phyloP scores from a whole-genome alignment of 2,329 filamentous ascomycete genomes.

The Leptographium lundbergii region DNA sequence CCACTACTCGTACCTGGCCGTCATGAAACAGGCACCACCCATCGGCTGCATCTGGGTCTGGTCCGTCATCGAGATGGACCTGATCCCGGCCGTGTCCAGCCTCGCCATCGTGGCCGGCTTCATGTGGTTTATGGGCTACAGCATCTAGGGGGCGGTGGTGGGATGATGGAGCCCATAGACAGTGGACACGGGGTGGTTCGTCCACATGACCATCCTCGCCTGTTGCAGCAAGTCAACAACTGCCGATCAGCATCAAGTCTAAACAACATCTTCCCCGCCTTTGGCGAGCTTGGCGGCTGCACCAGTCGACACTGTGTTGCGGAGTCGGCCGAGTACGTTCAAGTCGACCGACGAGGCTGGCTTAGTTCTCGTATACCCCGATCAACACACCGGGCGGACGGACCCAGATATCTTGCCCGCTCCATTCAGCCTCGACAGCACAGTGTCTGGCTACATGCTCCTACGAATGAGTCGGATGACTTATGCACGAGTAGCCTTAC shows the following conservation, averaged over 20 bases:
- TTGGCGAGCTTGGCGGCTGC: constrained; percentile 38
- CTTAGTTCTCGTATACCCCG: constrained; percentile 14
- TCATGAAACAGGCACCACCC: constrained; percentile 87
- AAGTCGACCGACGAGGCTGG: constrained; percentile 25
- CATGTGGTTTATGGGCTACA: constrained; percentile 37
- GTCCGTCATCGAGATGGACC: constrained; percentile 75
- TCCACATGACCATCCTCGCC: too few relatives aligned
- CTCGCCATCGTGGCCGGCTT: constrained; percentile 32
- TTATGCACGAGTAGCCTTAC: constrained; percentile 1
- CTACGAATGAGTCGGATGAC: constrained; percentile 4
- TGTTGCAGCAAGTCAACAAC: background rate
- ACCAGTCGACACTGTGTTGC: constrained; percentile 34
- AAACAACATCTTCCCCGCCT: constrained; percentile 34
- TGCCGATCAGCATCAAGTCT: constrained; percentile 16
- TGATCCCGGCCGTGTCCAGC: constrained; percentile 50
- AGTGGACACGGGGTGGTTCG: too few relatives aligned
- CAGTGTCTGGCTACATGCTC: background rate
- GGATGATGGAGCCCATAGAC: too few relatives aligned
- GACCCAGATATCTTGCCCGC: too few relatives aligned
- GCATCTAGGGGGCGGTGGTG: background rate
- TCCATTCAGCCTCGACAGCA: background rate
- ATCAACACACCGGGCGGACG: too few relatives aligned
- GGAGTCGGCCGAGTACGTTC: constrained; percentile 22
- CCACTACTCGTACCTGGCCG: constrained; percentile 63
- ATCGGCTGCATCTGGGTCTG: constrained; percentile 87